phyloP scores from a whole-genome alignment of 2,329 filamentous ascomycete genomes.

The Coniochaeta ligniaria region DNA sequence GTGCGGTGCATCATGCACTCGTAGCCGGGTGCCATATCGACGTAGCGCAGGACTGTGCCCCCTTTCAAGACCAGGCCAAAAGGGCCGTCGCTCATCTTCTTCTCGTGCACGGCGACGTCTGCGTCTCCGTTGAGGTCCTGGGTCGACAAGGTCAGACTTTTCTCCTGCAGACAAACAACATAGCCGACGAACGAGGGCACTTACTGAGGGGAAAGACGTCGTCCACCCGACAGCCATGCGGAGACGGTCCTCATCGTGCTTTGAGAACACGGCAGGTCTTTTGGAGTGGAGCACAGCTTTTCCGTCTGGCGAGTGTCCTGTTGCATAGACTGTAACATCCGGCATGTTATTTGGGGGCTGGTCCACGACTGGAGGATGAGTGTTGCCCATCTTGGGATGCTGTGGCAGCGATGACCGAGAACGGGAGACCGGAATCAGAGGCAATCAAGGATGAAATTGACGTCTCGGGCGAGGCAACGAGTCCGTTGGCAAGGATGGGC shows the following conservation, averaged over 20 bases:
- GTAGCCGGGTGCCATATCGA: constrained; percentile 21
- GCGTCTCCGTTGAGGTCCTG: constrained; percentile 10
- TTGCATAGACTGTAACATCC: constrained; percentile 9
- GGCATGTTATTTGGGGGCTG: constrained; percentile 7
- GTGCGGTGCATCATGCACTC: constrained; percentile 23
- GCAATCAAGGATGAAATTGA: neutral
- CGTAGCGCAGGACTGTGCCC: constrained; percentile 15
- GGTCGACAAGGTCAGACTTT: neutral
- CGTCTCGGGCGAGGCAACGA: neutral
- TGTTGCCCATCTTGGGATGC: neutral
- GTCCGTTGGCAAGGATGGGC: neutral
- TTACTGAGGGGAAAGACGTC: constrained; percentile 9
- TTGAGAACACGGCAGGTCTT: constrained; percentile 7
- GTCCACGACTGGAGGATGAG: constrained; percentile 2
- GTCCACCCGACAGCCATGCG: constrained; percentile 13
- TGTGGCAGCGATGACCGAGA: too few relatives aligned
- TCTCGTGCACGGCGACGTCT: constrained; percentile 11
- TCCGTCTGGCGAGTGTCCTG: constrained; percentile 9
- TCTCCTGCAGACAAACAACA: neutral
- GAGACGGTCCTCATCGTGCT: constrained; percentile 8
- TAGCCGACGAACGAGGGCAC: neutral
- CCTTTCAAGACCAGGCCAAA: constrained; percentile 11
- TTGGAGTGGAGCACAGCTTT: constrained; percentile 11
- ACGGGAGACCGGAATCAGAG: too few relatives aligned
- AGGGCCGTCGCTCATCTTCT: constrained; percentile 6